Percentiles rank a stretch among this genome's conserved stretches.
Conservation (phyloP, 257 asterid genomes). For the Anisodus acutangulus region DNA sequence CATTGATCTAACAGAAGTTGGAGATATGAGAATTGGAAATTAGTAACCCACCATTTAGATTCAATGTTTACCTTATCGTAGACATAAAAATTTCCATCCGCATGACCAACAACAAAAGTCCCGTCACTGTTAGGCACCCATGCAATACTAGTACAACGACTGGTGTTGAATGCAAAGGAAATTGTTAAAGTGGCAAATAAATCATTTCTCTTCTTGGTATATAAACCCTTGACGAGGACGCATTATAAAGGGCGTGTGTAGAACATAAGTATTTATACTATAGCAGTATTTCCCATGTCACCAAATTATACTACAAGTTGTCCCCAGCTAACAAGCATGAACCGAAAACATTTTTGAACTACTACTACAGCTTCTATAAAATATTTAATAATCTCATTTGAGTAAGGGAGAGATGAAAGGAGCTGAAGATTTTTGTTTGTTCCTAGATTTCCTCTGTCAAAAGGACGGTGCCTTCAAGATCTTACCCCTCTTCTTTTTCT, state of each 20-base stretch:
- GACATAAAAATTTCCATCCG: constrained; percentile 83
- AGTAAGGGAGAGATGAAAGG: not conserved
- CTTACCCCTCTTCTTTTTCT: constrained; percentile 31
- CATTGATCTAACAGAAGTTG: not conserved
- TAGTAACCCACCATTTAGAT: not conserved
- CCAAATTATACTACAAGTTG: not conserved
- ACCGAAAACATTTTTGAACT: not conserved
- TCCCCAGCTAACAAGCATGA: constrained; percentile 1
- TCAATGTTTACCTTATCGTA: constrained; percentile 88
- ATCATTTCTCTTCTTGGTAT: not conserved
- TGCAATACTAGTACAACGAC: constrained; percentile 85
- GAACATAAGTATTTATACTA: not conserved
- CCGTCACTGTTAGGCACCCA: constrained; percentile 98
- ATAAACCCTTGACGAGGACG: not conserved
- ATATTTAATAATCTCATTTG: constrained; percentile 1
- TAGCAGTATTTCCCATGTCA: not conserved
- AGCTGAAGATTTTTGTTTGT: not conserved
- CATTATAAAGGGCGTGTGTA: not conserved
- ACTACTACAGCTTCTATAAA: not conserved
- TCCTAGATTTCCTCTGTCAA: not conserved
- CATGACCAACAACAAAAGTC: constrained; percentile 80
- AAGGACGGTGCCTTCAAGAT: constrained; percentile 18
- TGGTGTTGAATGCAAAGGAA: constrained; percentile 49
- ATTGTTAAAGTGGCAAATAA: constrained; percentile 30
- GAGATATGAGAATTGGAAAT: not conserved